These are phyloP conservation scores for Rhododendron griersonianum DNA, from an alignment of 148 eudicot genomes.

Conservation along the genomic window DNA sequence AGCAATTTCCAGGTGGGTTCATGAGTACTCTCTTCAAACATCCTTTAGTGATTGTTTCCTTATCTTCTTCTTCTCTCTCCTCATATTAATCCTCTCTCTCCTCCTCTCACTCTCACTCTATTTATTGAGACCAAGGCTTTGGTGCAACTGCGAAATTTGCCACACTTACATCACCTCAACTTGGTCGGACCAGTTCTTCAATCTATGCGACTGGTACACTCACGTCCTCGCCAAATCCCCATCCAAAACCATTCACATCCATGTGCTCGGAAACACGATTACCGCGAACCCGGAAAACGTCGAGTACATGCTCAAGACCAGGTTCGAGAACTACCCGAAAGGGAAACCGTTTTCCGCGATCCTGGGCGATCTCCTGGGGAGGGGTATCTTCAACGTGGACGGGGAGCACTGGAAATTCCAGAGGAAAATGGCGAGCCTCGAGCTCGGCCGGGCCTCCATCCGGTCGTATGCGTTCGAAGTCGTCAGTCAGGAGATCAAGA, in stretches of 20 bases:
- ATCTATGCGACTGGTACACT: conserved; percentile 73
- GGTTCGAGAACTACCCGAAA: conserved; percentile 64
- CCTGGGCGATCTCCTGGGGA: conserved; percentile 62
- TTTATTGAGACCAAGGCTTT: conserved; percentile 19
- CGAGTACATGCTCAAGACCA: conserved; percentile 61
- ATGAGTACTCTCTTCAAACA: conserved; percentile 2
- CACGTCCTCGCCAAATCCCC: conserved; percentile 59
- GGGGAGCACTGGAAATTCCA: conserved; percentile 74
- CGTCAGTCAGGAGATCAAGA: conserved; percentile 36
- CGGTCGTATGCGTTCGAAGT: conserved; percentile 50
- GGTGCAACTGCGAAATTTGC: conserved; percentile 59
- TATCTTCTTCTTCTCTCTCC: not conserved
- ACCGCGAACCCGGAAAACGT: conserved; percentile 58
- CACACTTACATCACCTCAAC: conserved; percentile 35
- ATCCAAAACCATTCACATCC: conserved; percentile 52
- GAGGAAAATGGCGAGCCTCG: conserved; percentile 66
- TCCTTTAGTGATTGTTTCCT: not conserved
- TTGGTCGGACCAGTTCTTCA: conserved; percentile 42
- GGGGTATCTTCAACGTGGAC: conserved; percentile 74
- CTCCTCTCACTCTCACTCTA: conserved; percentile 10
- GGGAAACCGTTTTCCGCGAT: conserved; percentile 63
- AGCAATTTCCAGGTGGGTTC: conserved; percentile 9
- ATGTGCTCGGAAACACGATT: conserved; percentile 53
- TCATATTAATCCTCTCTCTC: not conserved
- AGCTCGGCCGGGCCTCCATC: conserved; percentile 48